Evolutionary conservation across 371 early-diverging fungal genomes (phyloP).

Genomic region (Parasitella parasitica): DNA sequence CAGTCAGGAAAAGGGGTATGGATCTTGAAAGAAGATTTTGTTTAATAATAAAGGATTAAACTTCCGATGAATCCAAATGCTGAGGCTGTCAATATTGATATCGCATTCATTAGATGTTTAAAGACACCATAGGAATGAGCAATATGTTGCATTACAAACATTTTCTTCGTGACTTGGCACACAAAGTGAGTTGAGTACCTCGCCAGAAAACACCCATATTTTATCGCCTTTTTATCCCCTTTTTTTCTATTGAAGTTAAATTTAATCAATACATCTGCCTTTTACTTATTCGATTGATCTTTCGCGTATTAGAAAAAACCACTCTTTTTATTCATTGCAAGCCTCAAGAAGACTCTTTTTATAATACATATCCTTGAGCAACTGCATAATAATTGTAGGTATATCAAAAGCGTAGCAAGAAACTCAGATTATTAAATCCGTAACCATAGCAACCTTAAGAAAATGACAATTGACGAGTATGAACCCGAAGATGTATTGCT

Average conservation of each 20-base stretch:
- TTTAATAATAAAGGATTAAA: slow-evolving; percentile 11
- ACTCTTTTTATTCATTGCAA: no score
- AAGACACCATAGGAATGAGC: neutral
- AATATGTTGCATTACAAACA: neutral
- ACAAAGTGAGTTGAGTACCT: neutral
- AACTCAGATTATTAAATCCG: neutral
- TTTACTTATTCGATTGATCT: neutral
- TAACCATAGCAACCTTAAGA: neutral
- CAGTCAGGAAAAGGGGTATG: slow-evolving; percentile 44
- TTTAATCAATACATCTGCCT: neutral
- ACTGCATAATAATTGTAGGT: neutral
- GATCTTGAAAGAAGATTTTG: slow-evolving; percentile 54
- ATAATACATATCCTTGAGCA: neutral
- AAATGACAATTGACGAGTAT: slow-evolving; percentile 47
- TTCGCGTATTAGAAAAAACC: neutral
- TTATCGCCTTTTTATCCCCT: neutral
- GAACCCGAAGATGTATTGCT: slow-evolving; percentile 33
- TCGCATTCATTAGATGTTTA: neutral
- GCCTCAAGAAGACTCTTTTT: neutral
- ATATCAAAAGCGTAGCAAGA: neutral
- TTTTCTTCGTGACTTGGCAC: neutral
- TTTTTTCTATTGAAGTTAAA: neutral
- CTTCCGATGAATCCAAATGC: neutral
- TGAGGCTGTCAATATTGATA: neutral
- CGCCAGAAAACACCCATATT: neutral